Evolutionary conservation across 2,329 filamentous ascomycete genomes (phyloP), one percentile per base, ranked within the genome.

Genomic region (Phialophora chinensis): DNA sequence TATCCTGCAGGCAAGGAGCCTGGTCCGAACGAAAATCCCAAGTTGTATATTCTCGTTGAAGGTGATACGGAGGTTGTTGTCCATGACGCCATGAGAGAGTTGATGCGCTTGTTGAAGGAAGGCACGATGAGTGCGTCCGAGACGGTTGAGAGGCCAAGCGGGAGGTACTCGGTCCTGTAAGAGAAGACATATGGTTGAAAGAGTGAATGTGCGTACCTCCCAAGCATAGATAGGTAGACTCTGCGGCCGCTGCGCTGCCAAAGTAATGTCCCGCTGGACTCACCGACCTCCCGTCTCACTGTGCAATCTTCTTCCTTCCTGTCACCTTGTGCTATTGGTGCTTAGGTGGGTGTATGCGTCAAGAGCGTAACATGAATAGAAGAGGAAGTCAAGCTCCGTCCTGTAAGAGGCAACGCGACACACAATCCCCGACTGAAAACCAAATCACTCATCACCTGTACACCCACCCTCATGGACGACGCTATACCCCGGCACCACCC

Each of bases 21-120:
- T 1, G 87, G 85, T 7, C 78, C 89, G 0, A 88, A 87, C 42
- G 90, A 89, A 62, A 89, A 93, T 72, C 91, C 95, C n/a, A 98
- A 98, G 83, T 82, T 99, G 73, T 99, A 98, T 77, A 97, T 99
- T 74, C 86, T 99, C 67, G 96, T 99, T 65, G 95, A 99, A 77
- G 95, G 95, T 50, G 95, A 99, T 75, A 98, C 95, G 0, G 95
- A 99, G 79, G 84, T 97, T 61, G 89, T 93, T 35, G 95, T 99
- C 31, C 91, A 91, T 60, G 90, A 91, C 74, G 95, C 95, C 1
- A 92, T 99, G 86, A 87, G 88, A 72, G 93, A 98, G 80, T 84
- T 99, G 71, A 94, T 93, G 76, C 87, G 93, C 55, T 81, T 97
- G 74, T 81, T 99, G 72, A 92, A 90, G 76, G 95, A 98, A 79